Conservation (phyloP, 2,329 filamentous ascomycete genomes). For the Xylariomycetidae sp. region DNA sequence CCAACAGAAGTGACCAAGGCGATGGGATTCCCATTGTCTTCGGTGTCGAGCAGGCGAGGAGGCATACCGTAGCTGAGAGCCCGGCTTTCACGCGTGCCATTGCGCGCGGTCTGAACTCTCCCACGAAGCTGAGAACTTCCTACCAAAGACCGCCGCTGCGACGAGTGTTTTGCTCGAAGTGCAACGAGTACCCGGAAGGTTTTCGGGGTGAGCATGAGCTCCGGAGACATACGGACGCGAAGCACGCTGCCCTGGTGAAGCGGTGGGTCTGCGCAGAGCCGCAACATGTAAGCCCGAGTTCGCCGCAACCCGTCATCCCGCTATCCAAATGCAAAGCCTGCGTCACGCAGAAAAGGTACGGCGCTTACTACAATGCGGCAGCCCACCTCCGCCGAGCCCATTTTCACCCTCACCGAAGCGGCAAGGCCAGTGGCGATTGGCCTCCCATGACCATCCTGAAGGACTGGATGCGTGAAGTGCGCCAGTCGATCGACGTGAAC, state of each 20-base stretch:
- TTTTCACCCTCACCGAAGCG: slow-evolving; percentile 51
- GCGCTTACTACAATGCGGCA: slow-evolving; percentile 56
- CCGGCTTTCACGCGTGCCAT: slow-evolving; percentile 35
- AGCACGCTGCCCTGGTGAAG: slow-evolving; percentile 51
- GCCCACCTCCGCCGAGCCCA: slow-evolving; percentile 54
- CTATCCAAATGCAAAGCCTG: slow-evolving; percentile 54
- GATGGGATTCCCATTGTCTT: slow-evolving; percentile 19
- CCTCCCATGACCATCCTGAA: slow-evolving; percentile 53
- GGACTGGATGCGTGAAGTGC: slow-evolving; percentile 58
- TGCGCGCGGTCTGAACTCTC: slow-evolving; percentile 37
- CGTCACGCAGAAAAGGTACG: slow-evolving; percentile 51
- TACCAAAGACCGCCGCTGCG: slow-evolving; percentile 56
- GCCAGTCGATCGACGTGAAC: slow-evolving; percentile 42
- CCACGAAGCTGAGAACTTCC: slow-evolving; percentile 36
- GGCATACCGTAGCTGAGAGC: slow-evolving; percentile 44
- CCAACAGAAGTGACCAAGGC: slow-evolving; percentile 20
- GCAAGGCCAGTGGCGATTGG: slow-evolving; percentile 56
- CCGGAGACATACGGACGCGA: slow-evolving; percentile 60
- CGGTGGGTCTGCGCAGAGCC: slow-evolving; percentile 54
- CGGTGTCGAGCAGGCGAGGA: slow-evolving; percentile 28
- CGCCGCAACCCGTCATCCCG: slow-evolving; percentile 46
- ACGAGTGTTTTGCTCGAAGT: slow-evolving; percentile 72
- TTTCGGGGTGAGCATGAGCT: slow-evolving; percentile 90
- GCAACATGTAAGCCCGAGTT: slow-evolving; percentile 28
- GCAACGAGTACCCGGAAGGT: slow-evolving; percentile 76